phyloP scores from a whole-genome alignment of 139 green algal species.

The Monoraphidium neglectum region DNA sequence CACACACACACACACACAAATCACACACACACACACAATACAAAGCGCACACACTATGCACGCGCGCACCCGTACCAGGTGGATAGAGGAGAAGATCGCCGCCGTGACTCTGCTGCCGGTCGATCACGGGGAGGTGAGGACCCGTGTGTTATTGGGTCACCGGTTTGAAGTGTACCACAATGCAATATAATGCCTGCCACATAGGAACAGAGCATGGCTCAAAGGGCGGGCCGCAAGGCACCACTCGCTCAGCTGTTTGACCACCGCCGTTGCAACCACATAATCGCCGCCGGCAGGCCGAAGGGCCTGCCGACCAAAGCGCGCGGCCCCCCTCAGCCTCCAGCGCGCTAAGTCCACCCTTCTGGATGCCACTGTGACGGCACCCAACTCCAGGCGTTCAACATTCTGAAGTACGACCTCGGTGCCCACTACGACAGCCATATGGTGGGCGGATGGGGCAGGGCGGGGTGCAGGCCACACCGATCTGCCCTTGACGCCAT shows the following conservation, averaged over 20 bases:
- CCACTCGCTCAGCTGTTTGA: background rate
- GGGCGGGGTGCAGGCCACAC: no score
- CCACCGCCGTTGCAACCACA: no score
- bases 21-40: no score
- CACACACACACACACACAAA: no score
- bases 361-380: background rate
- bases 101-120: conserved; percentile 42
- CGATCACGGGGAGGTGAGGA: conserved; percentile 51
- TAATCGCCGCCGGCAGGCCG: no score
- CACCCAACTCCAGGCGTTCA: conserved; percentile 46
- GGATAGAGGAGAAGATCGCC: conserved; percentile 58
- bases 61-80: no score
- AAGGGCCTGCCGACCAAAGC: background rate
- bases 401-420: conserved; percentile 60
- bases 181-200: background rate
- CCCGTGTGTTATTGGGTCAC: no score
- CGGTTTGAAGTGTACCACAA: no score
- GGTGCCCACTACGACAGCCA: conserved; percentile 60
- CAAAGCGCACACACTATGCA: no score
- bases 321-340: background rate
- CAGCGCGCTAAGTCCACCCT: background rate
- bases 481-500: no score
- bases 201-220: background rate
- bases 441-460: conserved; percentile 37
- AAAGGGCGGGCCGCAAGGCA: background rate